These are phyloP conservation scores for Gomphus bonarii DNA, from an alignment of 1,284 basidiomycete genomes.

Conservation along the genomic window DNA sequence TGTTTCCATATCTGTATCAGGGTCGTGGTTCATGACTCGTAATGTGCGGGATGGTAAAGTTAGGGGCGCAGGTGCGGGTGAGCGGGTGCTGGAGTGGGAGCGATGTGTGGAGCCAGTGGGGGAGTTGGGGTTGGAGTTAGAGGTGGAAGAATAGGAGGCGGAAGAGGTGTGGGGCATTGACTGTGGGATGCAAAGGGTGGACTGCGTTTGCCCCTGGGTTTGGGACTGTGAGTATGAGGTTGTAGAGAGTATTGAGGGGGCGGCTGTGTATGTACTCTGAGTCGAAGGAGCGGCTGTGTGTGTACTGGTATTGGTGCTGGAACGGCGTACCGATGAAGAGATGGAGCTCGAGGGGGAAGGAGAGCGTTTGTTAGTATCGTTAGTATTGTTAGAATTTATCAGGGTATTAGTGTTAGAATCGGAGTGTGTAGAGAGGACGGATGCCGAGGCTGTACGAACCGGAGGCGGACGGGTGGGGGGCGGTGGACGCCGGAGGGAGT, in stretches of 20 bases:
- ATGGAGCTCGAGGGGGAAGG: conserved; percentile 34
- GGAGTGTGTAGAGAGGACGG: conserved; percentile 19
- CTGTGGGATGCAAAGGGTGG: not conserved
- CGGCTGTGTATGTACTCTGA: conserved; percentile 14
- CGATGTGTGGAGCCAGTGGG: not conserved
- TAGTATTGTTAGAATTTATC: too few relatives aligned
- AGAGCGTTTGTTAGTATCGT: too few relatives aligned
- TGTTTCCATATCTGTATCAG: too few relatives aligned
- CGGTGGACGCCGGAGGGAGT: conserved; percentile 7
- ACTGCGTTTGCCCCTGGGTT: conserved; percentile 13
- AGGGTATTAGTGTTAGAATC: conserved; percentile 23
- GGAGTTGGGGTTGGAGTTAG: not conserved
- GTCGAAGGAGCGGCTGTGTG: not conserved
- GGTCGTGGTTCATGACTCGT: conserved; percentile 28
- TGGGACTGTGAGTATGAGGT: conserved; percentile 13
- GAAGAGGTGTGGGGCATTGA: not conserved
- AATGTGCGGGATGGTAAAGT: conserved; percentile 29
- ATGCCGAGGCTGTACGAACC: conserved; percentile 22
- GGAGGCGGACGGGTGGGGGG: not conserved
- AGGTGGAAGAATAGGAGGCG: not conserved
- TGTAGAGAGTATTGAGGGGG: conserved; percentile 1
- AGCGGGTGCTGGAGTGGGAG: conserved; percentile 13
- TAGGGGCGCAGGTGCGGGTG: conserved; percentile 16
- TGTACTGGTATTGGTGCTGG: not conserved
- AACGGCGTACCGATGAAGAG: conserved; percentile 13